Evolutionary conservation across 805 yeast genomes (phyloP).

Genomic region (Blastobotrys americana): DNA sequence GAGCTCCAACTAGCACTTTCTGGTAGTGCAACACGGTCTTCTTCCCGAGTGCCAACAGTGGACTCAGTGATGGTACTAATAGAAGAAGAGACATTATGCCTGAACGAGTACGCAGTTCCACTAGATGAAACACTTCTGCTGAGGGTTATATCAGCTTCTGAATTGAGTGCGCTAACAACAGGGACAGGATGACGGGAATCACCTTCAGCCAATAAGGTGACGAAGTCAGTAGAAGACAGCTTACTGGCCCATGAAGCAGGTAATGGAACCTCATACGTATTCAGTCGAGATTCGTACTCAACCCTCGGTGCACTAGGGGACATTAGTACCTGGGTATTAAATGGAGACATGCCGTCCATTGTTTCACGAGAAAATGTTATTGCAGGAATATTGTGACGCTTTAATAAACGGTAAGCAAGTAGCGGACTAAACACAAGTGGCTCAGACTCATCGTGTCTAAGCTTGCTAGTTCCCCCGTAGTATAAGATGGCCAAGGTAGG

Average conservation of each 20-base stretch:
- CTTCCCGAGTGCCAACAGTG: background rate
- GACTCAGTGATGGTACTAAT: background rate
- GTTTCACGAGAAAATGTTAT: constrained; percentile 9
- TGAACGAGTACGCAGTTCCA: background rate
- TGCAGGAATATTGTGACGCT: constrained; percentile 9
- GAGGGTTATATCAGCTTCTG: background rate
- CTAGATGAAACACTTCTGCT: background rate
- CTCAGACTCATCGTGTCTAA: background rate
- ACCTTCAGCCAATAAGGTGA: background rate
- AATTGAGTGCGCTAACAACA: too few relatives aligned
- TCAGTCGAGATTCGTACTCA: background rate
- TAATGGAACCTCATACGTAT: background rate
- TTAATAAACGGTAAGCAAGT: constrained; percentile 7
- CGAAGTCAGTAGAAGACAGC: background rate
- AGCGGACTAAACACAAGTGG: constrained; percentile 8
- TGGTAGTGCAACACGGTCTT: background rate
- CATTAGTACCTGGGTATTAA: background rate
- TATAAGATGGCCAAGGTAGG: constrained; percentile 10
- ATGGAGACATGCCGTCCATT: background rate
- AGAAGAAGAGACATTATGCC: background rate
- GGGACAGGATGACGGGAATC: background rate
- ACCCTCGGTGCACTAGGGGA: background rate
- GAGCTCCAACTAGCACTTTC: too few relatives aligned
- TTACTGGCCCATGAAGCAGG: background rate
- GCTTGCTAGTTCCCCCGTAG: constrained; percentile 2